Conservation (phyloP, 805 yeast species). For the Candida sonorensis region DNA sequence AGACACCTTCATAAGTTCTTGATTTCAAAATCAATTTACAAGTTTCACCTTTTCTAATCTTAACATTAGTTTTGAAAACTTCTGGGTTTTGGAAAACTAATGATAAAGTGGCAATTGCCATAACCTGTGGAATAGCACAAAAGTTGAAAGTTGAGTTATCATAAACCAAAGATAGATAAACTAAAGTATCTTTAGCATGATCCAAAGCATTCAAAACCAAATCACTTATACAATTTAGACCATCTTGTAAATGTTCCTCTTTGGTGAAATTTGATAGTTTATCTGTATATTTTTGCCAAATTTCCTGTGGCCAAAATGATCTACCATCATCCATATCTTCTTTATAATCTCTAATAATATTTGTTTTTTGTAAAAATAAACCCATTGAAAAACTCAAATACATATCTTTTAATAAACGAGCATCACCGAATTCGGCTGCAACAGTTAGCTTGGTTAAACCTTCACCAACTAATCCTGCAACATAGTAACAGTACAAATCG, state of each 20-base stretch:
- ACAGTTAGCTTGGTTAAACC: constrained; percentile 83
- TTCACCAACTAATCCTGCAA: constrained; percentile 97
- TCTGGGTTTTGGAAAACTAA: constrained; percentile 73
- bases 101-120: constrained; percentile 95
- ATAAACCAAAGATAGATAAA: constrained; percentile 64
- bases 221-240: constrained; percentile 72
- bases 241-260: constrained; percentile 43
- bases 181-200: constrained; percentile 72
- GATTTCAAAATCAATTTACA: constrained; percentile 67
- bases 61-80: constrained; percentile 66
- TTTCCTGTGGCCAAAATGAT: constrained; percentile 93
- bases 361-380: constrained; percentile 87
- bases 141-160: constrained; percentile 84
- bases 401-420: constrained; percentile 45
- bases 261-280: constrained; percentile 52
- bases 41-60: constrained; percentile 87
- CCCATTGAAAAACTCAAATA: constrained; percentile 83
- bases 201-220: constrained; percentile 70
- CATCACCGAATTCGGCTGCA: constrained; percentile 63
- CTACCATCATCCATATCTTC: constrained; percentile 91
- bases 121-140: constrained; percentile 97
- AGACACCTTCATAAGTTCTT: constrained; percentile 69
- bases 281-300: constrained; percentile 79
- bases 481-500: constrained; percentile 91
- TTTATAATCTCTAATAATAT: constrained; percentile 89